A percentile compares a stretch with the other conserved stretches of the same genome.
Evolutionary conservation across 805 yeast genomes (phyloP).

Genomic region (Nematodospora valgi): DNA sequence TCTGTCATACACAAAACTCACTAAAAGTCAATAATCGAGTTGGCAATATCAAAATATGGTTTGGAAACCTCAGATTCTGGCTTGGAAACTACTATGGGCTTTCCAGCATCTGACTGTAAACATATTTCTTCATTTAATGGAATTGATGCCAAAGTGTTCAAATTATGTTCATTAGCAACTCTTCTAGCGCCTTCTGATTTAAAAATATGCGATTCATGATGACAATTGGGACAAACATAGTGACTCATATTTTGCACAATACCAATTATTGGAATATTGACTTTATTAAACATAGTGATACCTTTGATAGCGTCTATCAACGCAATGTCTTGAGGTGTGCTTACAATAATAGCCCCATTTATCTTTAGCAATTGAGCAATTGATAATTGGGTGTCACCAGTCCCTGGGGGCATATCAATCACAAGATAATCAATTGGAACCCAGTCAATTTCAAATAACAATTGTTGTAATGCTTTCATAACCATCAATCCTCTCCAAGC

Average conservation of each 20-base stretch:
- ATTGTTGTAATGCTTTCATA: slow-evolving; percentile 81
- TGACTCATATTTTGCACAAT: slow-evolving; percentile 82
- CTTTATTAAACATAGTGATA: slow-evolving; percentile 70
- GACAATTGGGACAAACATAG: slow-evolving; percentile 71
- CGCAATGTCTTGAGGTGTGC: slow-evolving; percentile 87
- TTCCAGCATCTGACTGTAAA: slow-evolving; percentile 58
- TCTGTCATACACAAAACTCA: no score
- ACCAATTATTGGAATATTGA: slow-evolving; percentile 69
- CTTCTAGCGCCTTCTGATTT: slow-evolving; percentile 59
- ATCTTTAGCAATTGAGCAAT: slow-evolving; percentile 74
- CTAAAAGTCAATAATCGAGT: slow-evolving; percentile 7
- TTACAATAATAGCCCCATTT: slow-evolving; percentile 77
- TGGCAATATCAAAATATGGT: slow-evolving; percentile 51
- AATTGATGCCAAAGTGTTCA: slow-evolving; percentile 59
- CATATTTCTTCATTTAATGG: slow-evolving; percentile 67
- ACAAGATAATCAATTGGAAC: slow-evolving; percentile 60
- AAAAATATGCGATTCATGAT: slow-evolving; percentile 69
- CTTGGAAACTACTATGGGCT: slow-evolving; percentile 52
- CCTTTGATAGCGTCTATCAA: slow-evolving; percentile 78
- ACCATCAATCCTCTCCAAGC: slow-evolving; percentile 89
- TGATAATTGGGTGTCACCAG: slow-evolving; percentile 84
- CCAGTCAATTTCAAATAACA: slow-evolving; percentile 84
- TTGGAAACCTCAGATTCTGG: slow-evolving; percentile 33
- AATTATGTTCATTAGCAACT: slow-evolving; percentile 45
- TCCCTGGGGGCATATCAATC: slow-evolving; percentile 88